Conservation (phyloP, 2,329 filamentous ascomycete species). For the Sarocladium kiliense region DNA sequence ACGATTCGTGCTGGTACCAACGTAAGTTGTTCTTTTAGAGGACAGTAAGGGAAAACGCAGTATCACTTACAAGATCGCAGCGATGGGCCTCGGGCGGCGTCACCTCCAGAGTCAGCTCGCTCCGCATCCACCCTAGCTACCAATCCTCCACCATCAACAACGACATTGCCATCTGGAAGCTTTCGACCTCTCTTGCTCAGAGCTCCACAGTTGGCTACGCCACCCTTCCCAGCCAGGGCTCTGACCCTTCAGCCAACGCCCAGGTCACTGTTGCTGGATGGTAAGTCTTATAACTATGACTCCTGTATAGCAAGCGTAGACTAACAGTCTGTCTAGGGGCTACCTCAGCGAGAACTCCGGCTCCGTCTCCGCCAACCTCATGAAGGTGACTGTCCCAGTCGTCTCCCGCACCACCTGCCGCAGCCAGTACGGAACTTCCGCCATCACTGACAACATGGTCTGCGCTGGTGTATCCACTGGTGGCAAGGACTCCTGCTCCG, state of each 20-base stretch:
- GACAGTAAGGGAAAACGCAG: no score
- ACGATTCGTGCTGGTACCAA: constrained; percentile 21
- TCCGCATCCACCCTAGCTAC: constrained; percentile 21
- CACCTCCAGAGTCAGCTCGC: constrained; percentile 15
- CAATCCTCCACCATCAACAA: constrained; percentile 14
- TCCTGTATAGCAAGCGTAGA: no score
- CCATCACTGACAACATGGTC: constrained; percentile 25
- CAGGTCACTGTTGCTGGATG: constrained; percentile 10
- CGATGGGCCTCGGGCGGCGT: neutral
- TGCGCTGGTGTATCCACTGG: constrained; percentile 23
- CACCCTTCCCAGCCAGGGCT: constrained; percentile 8
- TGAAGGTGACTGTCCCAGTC: constrained; percentile 25
- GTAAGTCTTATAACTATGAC: neutral
- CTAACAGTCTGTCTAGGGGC: no score
- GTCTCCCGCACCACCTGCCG: constrained; percentile 23
- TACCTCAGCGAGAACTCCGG: constrained; percentile 14
- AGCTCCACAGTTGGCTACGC: constrained; percentile 8
- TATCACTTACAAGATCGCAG: constrained; percentile 17
- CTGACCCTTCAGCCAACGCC: constrained; percentile 6
- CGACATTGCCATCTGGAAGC: constrained; percentile 25
- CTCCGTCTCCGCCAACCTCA: constrained; percentile 15
- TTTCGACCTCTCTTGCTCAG: constrained; percentile 14
- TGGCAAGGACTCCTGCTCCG: constrained; percentile 26
- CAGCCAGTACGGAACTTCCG: constrained; percentile 17
- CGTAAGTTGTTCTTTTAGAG: constrained; percentile 12